Evolutionary conservation across 192 early-diverging fungal genomes (phyloP).

Genomic region (Spinellus fusiger): DNA sequence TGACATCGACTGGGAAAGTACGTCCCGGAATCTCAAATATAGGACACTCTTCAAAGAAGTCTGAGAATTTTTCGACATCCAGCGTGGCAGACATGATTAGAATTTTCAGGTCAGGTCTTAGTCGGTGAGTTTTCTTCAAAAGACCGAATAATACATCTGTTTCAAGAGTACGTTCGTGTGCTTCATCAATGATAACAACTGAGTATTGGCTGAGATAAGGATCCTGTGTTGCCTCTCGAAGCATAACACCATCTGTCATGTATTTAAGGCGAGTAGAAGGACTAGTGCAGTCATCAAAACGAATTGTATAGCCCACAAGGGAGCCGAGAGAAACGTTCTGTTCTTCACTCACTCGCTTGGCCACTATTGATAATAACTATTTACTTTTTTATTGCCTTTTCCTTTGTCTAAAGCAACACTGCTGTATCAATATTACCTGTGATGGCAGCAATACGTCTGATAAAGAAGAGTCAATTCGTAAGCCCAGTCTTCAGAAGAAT

Average conservation of each 20-base stretch:
- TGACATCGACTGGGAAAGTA: slow-evolving; percentile 46
- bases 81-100: slow-evolving; percentile 79
- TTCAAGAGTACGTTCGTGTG: slow-evolving; percentile 89
- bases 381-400: not conserved
- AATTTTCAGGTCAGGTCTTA: slow-evolving; percentile 80
- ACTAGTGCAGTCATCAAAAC: slow-evolving; percentile 92
- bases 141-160: slow-evolving; percentile 94
- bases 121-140: slow-evolving; percentile 67
- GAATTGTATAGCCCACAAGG: slow-evolving; percentile 87
- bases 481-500: not conserved
- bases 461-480: not conserved
- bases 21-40: slow-evolving; percentile 75
- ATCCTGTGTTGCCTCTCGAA: slow-evolving; percentile 83
- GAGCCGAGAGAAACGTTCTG: slow-evolving; percentile 73
- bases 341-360: slow-evolving; percentile 94
- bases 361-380: slow-evolving; percentile 44
- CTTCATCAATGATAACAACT: slow-evolving; percentile 93
- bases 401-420: not conserved
- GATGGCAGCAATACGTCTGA: slow-evolving; percentile 77
- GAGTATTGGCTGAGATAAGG: slow-evolving; percentile 82
- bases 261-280: slow-evolving; percentile 84
- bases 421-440: slow-evolving; percentile 33
- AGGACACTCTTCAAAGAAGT: slow-evolving; percentile 75
- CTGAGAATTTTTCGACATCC: slow-evolving; percentile 75
- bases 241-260: slow-evolving; percentile 95